A percentile compares a stretch with the other conserved stretches of the same genome.
These are phyloP conservation scores for Aechmea fasciata DNA, from an alignment of 176 grass and related monocot genomes.

Conservation along the genomic window DNA sequence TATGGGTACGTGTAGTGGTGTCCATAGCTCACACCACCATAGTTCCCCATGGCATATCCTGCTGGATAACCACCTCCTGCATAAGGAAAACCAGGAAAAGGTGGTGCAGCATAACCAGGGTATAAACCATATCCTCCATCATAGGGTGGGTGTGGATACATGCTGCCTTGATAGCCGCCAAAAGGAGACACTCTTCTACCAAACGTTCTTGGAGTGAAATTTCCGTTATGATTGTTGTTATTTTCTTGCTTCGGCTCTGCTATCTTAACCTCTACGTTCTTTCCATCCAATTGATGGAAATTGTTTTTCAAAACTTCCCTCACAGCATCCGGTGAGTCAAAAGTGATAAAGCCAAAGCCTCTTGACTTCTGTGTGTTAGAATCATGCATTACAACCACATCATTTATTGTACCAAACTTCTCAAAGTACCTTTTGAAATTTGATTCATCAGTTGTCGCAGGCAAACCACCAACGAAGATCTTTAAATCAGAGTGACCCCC, in stretches of 20 bases:
- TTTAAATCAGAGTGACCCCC: constrained; percentile 4
- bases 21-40: constrained; percentile 11
- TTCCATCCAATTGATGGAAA: constrained; percentile 22
- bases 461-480: constrained; percentile 26
- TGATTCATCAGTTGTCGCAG: not conserved
- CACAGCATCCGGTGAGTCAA: constrained; percentile 3
- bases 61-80: not conserved
- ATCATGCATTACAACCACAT: constrained; percentile 19
- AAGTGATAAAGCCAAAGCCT: constrained; percentile 25
- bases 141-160: not conserved
- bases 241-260: constrained; percentile 12
- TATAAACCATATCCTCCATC: not conserved
- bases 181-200: not conserved
- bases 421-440: constrained; percentile 13
- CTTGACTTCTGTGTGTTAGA: constrained; percentile 10
- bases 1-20: not conserved
- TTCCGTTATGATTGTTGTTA: not conserved
- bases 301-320: constrained; percentile 3
- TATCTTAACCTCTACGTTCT: constrained; percentile 18
- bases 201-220: not conserved
- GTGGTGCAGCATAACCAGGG: constrained; percentile 2
- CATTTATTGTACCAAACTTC: constrained; percentile 15
- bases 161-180: not conserved
- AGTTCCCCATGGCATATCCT: not conserved
- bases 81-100: constrained; percentile 5